Percentiles rank a stretch among this genome's conserved stretches.
Evolutionary conservation across 441 rosid species (phyloP).

Genomic region (Macaranga tanarius): DNA sequence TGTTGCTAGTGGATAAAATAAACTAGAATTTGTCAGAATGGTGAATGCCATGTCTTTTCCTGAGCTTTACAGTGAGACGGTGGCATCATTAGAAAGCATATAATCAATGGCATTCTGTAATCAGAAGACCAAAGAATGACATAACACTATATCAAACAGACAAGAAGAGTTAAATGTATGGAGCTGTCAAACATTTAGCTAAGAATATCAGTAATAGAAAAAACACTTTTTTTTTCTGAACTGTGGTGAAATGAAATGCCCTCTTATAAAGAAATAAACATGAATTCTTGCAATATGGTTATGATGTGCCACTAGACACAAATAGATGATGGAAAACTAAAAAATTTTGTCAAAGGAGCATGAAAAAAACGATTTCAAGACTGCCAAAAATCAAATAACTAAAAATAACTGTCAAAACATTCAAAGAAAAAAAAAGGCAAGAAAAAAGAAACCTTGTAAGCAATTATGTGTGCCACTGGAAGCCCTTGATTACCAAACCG

Average conservation of each 20-base stretch:
- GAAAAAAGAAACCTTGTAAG: slow-evolving; percentile 80
- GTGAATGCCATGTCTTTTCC: background rate
- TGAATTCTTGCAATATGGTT: background rate
- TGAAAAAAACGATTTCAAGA: background rate
- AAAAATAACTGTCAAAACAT: background rate
- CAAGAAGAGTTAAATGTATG: no score
- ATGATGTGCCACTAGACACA: background rate
- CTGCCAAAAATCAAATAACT: background rate
- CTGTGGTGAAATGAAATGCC: no score
- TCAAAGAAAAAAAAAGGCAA: background rate
- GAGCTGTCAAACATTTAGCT: background rate
- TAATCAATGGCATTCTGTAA: slow-evolving; percentile 1
- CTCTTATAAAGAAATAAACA: background rate
- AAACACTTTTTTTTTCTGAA: no score
- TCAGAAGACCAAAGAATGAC: background rate
- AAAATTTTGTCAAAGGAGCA: background rate
- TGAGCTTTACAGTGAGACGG: background rate
- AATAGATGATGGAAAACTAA: background rate
- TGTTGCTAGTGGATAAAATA: background rate
- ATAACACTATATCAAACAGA: background rate
- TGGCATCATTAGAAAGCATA: background rate
- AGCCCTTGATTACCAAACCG: slow-evolving; percentile 74
- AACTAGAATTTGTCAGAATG: background rate
- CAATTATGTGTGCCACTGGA: slow-evolving; percentile 73
- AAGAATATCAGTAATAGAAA: no score